Percentiles rank a stretch among this genome's conserved stretches.
Conservation (phyloP, 2,329 filamentous ascomycete species). For the Hypoxylon sp. region DNA sequence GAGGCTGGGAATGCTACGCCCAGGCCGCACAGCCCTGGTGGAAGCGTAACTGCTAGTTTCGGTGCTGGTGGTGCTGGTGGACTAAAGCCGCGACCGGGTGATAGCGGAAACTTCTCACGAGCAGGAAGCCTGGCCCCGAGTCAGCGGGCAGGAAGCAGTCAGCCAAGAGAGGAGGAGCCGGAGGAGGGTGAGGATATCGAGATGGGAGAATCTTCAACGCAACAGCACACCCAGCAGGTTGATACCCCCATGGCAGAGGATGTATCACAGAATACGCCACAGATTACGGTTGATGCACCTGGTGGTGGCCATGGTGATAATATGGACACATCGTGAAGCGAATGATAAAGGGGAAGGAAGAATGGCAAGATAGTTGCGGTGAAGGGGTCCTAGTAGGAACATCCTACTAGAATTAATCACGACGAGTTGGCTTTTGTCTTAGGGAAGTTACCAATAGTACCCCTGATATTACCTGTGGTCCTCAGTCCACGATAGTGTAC, state of each 20-base stretch:
- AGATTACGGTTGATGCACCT: slow-evolving; percentile 66
- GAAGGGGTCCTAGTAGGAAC: background rate
- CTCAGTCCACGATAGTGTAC: background rate
- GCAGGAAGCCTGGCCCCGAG: slow-evolving; percentile 56
- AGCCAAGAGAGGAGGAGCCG: slow-evolving; percentile 58
- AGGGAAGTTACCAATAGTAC: background rate
- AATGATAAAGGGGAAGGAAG: slow-evolving; percentile 21
- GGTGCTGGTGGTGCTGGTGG: slow-evolving; percentile 4
- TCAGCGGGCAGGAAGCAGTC: slow-evolving; percentile 53
- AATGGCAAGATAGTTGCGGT: background rate
- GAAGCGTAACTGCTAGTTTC: slow-evolving; percentile 30
- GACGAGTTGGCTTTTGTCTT: background rate
- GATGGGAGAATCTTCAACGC: slow-evolving; percentile 58
- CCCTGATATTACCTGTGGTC: background rate
- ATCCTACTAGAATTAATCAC: background rate
- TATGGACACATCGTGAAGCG: slow-evolving; percentile 73
- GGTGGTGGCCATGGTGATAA: slow-evolving; percentile 66
- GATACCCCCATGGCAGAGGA: slow-evolving; percentile 61
- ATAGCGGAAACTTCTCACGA: slow-evolving; percentile 42
- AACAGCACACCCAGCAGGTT: slow-evolving; percentile 52
- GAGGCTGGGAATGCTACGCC: slow-evolving; percentile 57
- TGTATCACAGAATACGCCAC: slow-evolving; percentile 61
- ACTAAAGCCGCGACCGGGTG: slow-evolving; percentile 51
- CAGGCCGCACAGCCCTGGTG: slow-evolving; percentile 55
- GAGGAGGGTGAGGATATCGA: slow-evolving; percentile 56